These are phyloP conservation scores for Oxyria digyna DNA, from an alignment of 148 eudicot species.

Conservation along the genomic window DNA sequence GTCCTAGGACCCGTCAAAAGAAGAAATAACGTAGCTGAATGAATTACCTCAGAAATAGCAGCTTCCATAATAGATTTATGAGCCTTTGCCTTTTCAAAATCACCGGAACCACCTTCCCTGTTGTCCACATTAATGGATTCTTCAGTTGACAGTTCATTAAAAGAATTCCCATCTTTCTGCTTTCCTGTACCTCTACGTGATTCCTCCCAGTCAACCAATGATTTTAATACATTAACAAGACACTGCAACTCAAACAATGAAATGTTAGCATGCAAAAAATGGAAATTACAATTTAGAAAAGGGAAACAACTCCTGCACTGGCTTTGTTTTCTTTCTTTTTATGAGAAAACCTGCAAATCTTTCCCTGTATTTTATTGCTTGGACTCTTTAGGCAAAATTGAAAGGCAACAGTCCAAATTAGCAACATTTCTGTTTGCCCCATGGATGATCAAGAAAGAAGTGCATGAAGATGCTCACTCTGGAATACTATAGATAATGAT, in stretches of 20 bases:
- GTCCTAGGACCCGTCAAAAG: neutral
- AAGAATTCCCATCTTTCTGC: conserved; percentile 27
- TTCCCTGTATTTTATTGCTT: neutral
- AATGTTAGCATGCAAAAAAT: conserved; percentile 3
- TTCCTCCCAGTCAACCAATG: conserved; percentile 93
- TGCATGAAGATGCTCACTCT: neutral
- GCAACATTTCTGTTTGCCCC: neutral
- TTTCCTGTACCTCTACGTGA: conserved; percentile 41
- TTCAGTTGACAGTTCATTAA: conserved; percentile 31
- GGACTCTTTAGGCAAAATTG: neutral
- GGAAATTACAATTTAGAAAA: neutral
- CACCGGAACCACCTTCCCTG: conserved; percentile 43
- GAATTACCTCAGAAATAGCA: conserved; percentile 68
- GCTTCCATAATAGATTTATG: conserved; percentile 92
- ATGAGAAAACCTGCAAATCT: neutral
- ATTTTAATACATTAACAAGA: conserved; percentile 82
- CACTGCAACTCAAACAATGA: conserved; percentile 38
- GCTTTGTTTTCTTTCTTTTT: neutral
- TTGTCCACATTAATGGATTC: conserved; percentile 32
- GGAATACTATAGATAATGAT: neutral
- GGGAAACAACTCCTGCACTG: neutral
- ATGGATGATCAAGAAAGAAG: neutral
- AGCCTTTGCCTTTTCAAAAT: conserved; percentile 94
- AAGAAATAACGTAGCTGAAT: neutral
- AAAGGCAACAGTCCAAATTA: neutral